phyloP scores from a whole-genome alignment of 2,329 filamentous ascomycete species.

The Lachnellula occidentalis region DNA sequence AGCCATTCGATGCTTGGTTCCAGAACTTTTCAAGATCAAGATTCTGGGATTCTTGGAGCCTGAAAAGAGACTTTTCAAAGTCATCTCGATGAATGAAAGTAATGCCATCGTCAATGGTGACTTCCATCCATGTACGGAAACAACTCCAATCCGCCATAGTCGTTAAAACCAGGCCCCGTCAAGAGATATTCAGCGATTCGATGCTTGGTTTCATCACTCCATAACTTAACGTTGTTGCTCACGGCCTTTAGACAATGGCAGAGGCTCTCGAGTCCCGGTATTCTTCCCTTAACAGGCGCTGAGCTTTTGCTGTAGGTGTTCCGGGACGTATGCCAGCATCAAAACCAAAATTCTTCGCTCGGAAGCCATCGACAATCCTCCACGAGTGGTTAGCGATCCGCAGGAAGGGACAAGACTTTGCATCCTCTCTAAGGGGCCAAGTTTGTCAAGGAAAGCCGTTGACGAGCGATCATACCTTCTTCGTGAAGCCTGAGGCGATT shows the following conservation, averaged over 20 bases:
- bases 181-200: slow-evolving; percentile 19
- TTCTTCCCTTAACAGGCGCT: slow-evolving; percentile 10
- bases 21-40: slow-evolving; percentile 15
- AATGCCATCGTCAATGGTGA: slow-evolving; percentile 10
- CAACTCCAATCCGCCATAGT: slow-evolving; percentile 13
- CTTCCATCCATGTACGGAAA: slow-evolving; percentile 22
- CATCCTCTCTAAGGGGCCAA: no score
- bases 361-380: slow-evolving; percentile 41
- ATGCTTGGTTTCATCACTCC: slow-evolving; percentile 10
- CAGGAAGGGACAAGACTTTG: no score
- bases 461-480: no score
- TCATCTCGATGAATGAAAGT: slow-evolving; percentile 17
- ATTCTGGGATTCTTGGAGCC: slow-evolving; percentile 9
- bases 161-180: slow-evolving; percentile 2
- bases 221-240: neutral
- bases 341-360: slow-evolving; percentile 21
- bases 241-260: slow-evolving; percentile 10
- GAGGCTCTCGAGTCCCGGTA: slow-evolving; percentile 9
- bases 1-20: no score
- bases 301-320: slow-evolving; percentile 2
- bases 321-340: slow-evolving; percentile 14
- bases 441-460: no score
- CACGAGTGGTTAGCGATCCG: slow-evolving; percentile 52
- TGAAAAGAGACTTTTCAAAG: slow-evolving; percentile 17
- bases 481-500: no score